Base-by-base conservation (phyloP, 306 rosid genomes). In the Fragaria vesca region DNA sequence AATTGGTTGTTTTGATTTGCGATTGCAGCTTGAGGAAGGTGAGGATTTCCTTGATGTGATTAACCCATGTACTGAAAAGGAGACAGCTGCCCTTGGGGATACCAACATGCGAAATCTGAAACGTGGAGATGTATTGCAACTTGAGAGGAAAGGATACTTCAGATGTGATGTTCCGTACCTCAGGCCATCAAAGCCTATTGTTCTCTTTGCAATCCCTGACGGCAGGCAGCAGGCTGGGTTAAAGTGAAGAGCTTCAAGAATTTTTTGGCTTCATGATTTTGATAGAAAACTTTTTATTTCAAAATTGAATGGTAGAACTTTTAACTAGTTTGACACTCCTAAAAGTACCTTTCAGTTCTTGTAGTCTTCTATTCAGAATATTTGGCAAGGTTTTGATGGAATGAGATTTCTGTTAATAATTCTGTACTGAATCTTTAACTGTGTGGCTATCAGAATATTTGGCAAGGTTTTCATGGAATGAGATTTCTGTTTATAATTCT, bases 61-160 rank as follows among this genome's bases (percentile, higher is more conserved):
- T 57, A 93, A 93, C 71, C 99, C 96, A 2, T 88, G 88, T 74
- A 95, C 99, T 0, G 91, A 88, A 75, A 91, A 66, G 87, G 97
- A 93, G 81, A 90, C 83, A 1, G 18, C 85, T n/a, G 97, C 97
- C 17, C 81, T 91, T 61, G 97, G 96, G 72, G 97, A 95, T 66
- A 79, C 97, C 54, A 91, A 95, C 85, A 84, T 95, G 89, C 85
- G 97, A 71, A 93, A 85, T 79, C 78, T 95, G 48, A 79, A 91
- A 86, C 83, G 82, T 21, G 97, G 97, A 32, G 97, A 95, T 8
- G 1, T 89, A 66, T 79, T 95, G 91, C 99, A 93, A 87, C 90
- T 93, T 73, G 99, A 95, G 89, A 85, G 99, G 81, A 93, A 93
- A 77, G 97, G 97, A n/a, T 95, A 93, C 72, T 93, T 89, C 87